Base-by-base conservation (phyloP, 2,329 filamentous ascomycete species). In the Fusarium siculi region DNA sequence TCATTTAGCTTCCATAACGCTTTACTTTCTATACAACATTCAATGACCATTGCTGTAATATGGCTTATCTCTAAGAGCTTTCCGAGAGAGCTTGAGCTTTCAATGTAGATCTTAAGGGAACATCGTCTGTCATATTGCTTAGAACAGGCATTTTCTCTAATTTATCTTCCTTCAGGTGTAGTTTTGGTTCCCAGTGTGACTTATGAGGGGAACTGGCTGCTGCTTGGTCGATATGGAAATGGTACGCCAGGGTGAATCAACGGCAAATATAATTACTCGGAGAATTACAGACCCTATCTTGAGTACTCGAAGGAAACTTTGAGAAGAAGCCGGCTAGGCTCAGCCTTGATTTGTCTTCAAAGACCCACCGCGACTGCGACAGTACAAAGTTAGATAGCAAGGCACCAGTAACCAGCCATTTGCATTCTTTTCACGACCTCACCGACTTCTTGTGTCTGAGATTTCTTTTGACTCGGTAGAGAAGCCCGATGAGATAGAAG, bases 31-130 rank as follows among this genome's bases (percentile, higher is more conserved):
- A 23, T 6, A 36, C 32, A 3, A 25, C 4, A 21, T 12, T 52
- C 11, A 8, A 36, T 36, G 2, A 19, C n/a, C 34, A 14, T 50
- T 14, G 6, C 30, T 14, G 5, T 25, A 7, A 52, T 23, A 8
- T 12, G 1, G 19, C n/a, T 19, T 23, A n/a, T 10, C 15, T 9
- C 2, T 18, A 12, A 18, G 21, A 5, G 4, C 14, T 9, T 50
- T 1, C 11, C 1, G 6, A 23, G 30, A 50, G 11, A 8, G 8
- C 2, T 10, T 23, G 1, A 2, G 8, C 8, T 19, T 52, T 4
- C 9, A 9, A 19, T 7, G 10, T 7, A 14, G n/a, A 10, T 23
- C 11, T 34, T 1, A 5, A 14, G 6, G 16, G 23, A 34, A 19
- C 2, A 15, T 11, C 6, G 9, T 12, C n/a, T 15, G 12, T 10